These are phyloP conservation scores for Lumnitzera racemosa DNA, from an alignment of 345 rosid species.

Conservation along the genomic window DNA sequence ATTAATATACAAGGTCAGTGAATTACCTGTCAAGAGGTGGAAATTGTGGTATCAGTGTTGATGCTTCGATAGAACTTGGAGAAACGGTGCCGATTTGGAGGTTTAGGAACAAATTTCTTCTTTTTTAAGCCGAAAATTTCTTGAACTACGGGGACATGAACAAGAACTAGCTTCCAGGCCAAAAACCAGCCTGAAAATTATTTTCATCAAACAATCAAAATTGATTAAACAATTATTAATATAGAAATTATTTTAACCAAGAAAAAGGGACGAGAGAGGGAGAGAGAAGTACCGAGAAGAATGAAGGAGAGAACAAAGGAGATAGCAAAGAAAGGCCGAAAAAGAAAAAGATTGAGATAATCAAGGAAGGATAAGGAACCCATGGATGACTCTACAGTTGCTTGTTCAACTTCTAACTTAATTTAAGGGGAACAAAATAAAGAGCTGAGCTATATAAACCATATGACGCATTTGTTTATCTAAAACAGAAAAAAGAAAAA, in stretches of 20 bases:
- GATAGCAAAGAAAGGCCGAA: constrained; percentile 58
- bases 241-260: not conserved
- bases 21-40: too few relatives aligned
- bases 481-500: too few relatives aligned
- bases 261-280: not conserved
- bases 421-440: too few relatives aligned
- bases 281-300: constrained; percentile 27
- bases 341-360: constrained; percentile 24
- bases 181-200: constrained; percentile 57
- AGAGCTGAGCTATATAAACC: too few relatives aligned
- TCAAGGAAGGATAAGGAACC: constrained; percentile 10
- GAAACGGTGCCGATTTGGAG: constrained; percentile 30
- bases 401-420: too few relatives aligned
- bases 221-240: not conserved
- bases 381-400: too few relatives aligned
- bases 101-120: constrained; percentile 47
- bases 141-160: constrained; percentile 78
- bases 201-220: not conserved
- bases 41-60: not conserved
- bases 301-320: constrained; percentile 50
- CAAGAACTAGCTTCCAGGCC: constrained; percentile 87
- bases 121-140: constrained; percentile 73
- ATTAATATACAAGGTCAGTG: too few relatives aligned
- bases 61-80: constrained; percentile 46
- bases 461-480: too few relatives aligned